Evolutionary conservation across 2,329 filamentous ascomycete genomes (phyloP), one percentile per base, ranked within the genome.

Genomic region (Fusarium pseudoanthophilum): DNA sequence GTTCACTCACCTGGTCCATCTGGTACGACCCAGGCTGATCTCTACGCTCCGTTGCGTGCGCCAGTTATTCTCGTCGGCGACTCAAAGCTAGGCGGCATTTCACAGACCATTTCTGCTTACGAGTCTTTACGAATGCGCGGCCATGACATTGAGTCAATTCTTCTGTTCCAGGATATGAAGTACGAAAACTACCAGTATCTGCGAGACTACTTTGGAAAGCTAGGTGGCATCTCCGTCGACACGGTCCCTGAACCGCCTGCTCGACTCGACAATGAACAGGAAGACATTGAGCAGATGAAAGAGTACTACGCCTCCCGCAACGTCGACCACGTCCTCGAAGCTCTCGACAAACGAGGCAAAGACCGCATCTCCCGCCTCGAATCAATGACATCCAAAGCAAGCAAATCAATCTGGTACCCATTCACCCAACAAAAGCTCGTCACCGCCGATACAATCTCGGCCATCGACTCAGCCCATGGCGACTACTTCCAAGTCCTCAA

Each of bases 1-100:
- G 92, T 95, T 0, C 90, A 95, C 69, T 95, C 93, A 0, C 94
- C 94, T 0, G 89, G 89, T 0, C 94, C 93, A 2, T 93, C 92
- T 40, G 93, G 93, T 15, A 92, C 87, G 4, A 90, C 92, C 0
- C 94, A 97, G 78, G 93, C 91, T 5, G 93, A 97, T 77, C 82
- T 95, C 3, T 96, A 95, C 78, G 85, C 91, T 26, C 90, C 93
- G 1, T 82, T 97, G 3, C 87, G 93, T n/a, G 82, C 93, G 2
- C 93, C 94, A 0, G 88, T 92, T 2, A 82, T 96, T 20, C 87
- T 97, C 0, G 87, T 97, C 1, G 93, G 92, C 11, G 94, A 97
- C 79, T 87, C 90, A 34, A 89, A 90, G 28, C 87, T 96, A 0
- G 94, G 94, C 1, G 94, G 94, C 1, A 96, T 97, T 63, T 93